Conservation (phyloP, 371 early-diverging fungal genomes). For the Circinella umbellata region DNA sequence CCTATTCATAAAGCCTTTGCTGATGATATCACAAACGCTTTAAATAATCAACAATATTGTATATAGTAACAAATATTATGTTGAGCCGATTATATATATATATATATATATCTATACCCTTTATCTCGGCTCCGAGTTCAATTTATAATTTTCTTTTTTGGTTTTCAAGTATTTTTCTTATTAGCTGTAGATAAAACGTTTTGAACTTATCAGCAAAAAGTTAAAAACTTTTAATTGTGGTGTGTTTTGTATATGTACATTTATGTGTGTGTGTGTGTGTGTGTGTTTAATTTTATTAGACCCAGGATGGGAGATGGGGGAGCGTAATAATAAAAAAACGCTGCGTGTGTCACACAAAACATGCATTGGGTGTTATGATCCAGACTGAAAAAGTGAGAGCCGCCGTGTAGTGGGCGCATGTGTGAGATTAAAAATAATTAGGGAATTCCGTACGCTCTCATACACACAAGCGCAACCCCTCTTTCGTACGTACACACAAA, state of each 20-base stretch:
- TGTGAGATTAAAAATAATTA: neutral
- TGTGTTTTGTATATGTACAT: no score
- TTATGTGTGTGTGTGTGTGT: no score
- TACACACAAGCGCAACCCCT: constrained; percentile 1
- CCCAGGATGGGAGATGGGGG: neutral
- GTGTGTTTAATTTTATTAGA: no score
- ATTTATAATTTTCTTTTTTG: no score
- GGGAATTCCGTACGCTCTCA: neutral
- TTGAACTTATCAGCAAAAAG: no score
- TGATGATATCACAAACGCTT: neutral
- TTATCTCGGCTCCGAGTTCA: no score
- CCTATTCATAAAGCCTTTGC: constrained; percentile 8
- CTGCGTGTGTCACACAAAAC: constrained; percentile 8
- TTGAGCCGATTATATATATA: neutral
- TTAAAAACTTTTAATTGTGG: no score
- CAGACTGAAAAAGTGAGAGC: neutral
- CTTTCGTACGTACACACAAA: constrained; percentile 1
- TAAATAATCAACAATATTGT: neutral
- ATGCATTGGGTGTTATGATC: constrained; percentile 6
- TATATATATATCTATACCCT: no score
- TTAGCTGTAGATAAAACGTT: no score
- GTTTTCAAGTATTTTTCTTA: no score
- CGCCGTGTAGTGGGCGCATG: neutral
- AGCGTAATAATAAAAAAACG: neutral
- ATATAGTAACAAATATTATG: neutral